Evolutionary conservation across 1,139 yeast species (phyloP).

Genomic region (Scheffersomyces insectosa): DNA sequence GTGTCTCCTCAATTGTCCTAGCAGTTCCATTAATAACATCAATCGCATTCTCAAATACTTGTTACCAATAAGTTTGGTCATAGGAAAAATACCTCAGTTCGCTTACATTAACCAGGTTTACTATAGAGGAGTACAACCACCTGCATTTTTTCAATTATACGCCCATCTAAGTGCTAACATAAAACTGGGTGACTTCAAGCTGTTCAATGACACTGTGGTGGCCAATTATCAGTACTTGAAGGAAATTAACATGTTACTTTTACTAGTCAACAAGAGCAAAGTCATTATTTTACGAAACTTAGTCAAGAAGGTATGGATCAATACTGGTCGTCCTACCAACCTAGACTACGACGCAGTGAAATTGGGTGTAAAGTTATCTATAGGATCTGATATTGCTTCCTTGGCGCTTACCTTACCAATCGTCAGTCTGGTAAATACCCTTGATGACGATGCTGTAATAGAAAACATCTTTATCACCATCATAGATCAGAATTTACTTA

Average conservation of each 20-base stretch:
- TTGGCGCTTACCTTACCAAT: conserved; percentile 4
- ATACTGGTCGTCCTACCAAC: conserved; percentile 24
- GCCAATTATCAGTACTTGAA: conserved; percentile 37
- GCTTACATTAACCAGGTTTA: conserved; percentile 18
- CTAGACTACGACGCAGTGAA: conserved; percentile 31
- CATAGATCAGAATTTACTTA: conserved; percentile 53
- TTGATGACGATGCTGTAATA: conserved; percentile 26
- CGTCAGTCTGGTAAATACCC: conserved; percentile 7
- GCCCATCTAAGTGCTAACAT: conserved; percentile 33
- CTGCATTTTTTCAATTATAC: conserved; percentile 38
- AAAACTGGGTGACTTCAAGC: conserved; percentile 40
- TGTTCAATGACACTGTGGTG: conserved; percentile 29
- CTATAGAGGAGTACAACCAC: conserved; percentile 19
- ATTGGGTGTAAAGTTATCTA: conserved; percentile 18
- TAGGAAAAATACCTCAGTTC: conserved; percentile 52
- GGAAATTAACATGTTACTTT: conserved; percentile 32
- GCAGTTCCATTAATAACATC: conserved; percentile 23
- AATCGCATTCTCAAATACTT: conserved; percentile 49
- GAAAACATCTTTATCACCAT: conserved; percentile 53
- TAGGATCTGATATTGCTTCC: conserved; percentile 7
- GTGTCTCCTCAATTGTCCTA: conserved; percentile 54
- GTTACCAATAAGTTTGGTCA: conserved; percentile 55
- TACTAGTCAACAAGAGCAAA: conserved; percentile 42
- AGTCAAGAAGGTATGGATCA: conserved; percentile 35
- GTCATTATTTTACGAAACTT: conserved; percentile 50